These are phyloP conservation scores for Solanum chacoense DNA, from an alignment of 305 asterid species.

Conservation along the genomic window DNA sequence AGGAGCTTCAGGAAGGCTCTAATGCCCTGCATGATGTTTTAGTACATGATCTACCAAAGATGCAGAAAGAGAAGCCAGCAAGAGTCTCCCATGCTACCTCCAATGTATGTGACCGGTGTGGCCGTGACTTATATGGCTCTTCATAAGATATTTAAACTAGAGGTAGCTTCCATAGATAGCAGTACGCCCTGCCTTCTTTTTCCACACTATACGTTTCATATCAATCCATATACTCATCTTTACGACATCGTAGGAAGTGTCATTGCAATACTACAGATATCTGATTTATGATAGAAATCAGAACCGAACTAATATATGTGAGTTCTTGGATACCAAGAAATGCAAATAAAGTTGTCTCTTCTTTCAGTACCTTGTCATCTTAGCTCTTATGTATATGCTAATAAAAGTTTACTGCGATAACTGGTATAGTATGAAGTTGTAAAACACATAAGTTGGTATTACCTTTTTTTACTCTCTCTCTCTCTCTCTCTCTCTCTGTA, in stretches of 20 bases:
- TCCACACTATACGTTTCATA: not conserved
- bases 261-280: not conserved
- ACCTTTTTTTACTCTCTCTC: not conserved
- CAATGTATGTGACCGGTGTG: conserved; percentile 57
- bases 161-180: not conserved
- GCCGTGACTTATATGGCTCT: conserved; percentile 47
- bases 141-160: conserved; percentile 4
- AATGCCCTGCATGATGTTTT: conserved; percentile 60
- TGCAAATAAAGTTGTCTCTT: not conserved
- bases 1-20: conserved; percentile 70
- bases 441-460: not conserved
- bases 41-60: conserved; percentile 55
- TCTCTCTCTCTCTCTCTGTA: not conserved
- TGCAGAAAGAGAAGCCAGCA: conserved; percentile 49
- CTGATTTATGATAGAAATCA: not conserved
- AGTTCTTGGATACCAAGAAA: not conserved
- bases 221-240: not conserved
- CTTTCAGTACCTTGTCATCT: not conserved
- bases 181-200: not conserved
- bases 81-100: conserved; percentile 19
- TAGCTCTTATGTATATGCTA: not conserved
- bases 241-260: not conserved
- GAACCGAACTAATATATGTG: not conserved
- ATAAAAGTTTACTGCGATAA: not conserved
- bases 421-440: not conserved